Evolutionary conservation across 257 asterid species (phyloP).

Genomic region (Solanum pimpinellifolium): DNA sequence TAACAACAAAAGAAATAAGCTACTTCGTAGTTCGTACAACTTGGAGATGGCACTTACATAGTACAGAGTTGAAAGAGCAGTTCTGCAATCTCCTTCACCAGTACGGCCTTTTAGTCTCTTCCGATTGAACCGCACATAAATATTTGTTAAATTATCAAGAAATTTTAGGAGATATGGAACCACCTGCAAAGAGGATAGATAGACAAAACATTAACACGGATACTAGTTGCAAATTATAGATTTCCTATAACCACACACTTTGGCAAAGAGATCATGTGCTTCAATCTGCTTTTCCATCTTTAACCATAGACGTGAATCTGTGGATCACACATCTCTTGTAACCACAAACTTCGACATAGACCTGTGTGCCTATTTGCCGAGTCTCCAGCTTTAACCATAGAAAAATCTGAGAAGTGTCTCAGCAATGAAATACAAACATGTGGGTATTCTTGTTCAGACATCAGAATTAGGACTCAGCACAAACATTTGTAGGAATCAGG

Average conservation of each 20-base stretch:
- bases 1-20: background rate
- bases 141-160: conserved; percentile 83
- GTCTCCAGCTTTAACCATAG: background rate
- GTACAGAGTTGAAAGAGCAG: conserved; percentile 89
- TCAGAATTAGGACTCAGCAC: background rate
- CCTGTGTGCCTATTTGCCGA: background rate
- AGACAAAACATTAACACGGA: background rate
- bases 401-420: background rate
- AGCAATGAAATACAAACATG: background rate
- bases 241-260: background rate
- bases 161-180: conserved; percentile 87
- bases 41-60: conserved; percentile 24
- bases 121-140: conserved; percentile 86
- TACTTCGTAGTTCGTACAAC: background rate
- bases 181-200: conserved; percentile 17
- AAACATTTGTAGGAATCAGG: background rate
- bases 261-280: background rate
- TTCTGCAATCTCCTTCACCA: conserved; percentile 84
- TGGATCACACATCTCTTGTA: background rate
- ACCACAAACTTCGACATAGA: background rate
- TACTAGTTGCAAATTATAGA: background rate
- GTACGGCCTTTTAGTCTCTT: conserved; percentile 95
- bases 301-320: background rate
- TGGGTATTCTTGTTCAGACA: background rate
- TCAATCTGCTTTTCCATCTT: background rate